These are phyloP conservation scores for Lachancea meyersii DNA, from an alignment of 805 yeast genomes.

Conservation along the genomic window DNA sequence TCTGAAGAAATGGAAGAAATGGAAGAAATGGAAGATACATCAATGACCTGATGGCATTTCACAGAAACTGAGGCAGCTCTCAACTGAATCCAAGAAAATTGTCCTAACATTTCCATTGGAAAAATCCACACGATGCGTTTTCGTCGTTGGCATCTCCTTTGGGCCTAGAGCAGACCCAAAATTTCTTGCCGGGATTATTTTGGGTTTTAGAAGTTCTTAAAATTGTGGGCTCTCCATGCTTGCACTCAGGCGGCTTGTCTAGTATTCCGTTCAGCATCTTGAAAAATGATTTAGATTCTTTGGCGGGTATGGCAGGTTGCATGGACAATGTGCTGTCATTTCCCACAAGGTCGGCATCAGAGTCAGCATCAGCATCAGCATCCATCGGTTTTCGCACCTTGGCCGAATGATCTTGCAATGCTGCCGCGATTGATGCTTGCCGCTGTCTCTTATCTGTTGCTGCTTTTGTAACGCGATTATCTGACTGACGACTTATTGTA, in stretches of 20 bases:
- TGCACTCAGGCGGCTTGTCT: constrained; percentile 40
- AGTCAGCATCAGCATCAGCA: too few relatives aligned
- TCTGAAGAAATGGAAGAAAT: constrained; percentile 18
- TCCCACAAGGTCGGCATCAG: too few relatives aligned
- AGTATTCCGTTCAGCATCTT: constrained; percentile 4
- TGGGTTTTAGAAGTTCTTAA: constrained; percentile 41
- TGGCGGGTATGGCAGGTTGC: constrained; percentile 4
- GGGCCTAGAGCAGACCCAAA: constrained; percentile 47
- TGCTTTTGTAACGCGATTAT: background rate
- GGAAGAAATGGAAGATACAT: constrained; percentile 13
- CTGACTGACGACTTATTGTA: background rate
- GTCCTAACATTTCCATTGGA: constrained; percentile 48
- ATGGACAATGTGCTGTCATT: too few relatives aligned
- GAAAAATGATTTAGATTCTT: background rate
- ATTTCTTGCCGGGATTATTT: constrained; percentile 43
- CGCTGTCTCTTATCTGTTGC: background rate
- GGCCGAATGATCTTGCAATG: background rate
- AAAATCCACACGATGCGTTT: constrained; percentile 44
- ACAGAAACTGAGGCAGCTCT: too few relatives aligned
- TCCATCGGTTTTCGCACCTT: background rate
- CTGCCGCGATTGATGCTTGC: background rate
- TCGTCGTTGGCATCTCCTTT: constrained; percentile 26
- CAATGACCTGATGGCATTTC: background rate
- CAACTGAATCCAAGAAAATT: too few relatives aligned
- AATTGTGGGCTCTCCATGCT: constrained; percentile 42